Base-by-base conservation (phyloP, 495 filamentous ascomycete genomes). In the Aspergillus diversus region DNA sequence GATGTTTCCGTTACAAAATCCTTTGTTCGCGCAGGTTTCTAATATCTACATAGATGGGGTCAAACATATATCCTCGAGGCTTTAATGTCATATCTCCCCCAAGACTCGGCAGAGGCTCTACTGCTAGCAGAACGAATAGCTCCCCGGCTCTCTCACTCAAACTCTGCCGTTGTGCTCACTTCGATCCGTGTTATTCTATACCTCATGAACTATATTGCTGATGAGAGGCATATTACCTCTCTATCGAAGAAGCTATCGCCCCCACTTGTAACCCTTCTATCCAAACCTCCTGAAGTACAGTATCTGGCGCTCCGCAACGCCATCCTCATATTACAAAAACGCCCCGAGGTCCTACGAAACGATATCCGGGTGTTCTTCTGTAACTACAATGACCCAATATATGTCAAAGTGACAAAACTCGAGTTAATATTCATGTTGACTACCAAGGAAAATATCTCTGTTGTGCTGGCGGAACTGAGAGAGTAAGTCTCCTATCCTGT, bases 361-460 rank as follows among this genome's bases (percentile, higher is more conserved):
- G 95, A 99, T 75, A 97, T 99, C 60, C 85, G 95, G 11, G 94
- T 98, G 50, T 99, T 99, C 78, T 99, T 99, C 77, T 99, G 95
- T 85, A 99, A 99, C 83, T 99, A 99, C 80, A 99, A 99, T 67
- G 95, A 99, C 70, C 95, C 96, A 0, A 98, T 98, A 59, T 99
- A 99, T 70, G 95, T 99, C 79, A 99, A 99, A 76, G 95, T 99
- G 66, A 98, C 96, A 12, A 99, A 99, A 75, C 84, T 99, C 55
- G 95, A 99, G 74, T 82, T 99, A 61, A 98, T 99, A 69, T 98
- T 98, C 79, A 99, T 98, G 95, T 84, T 99, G 55, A 96, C 95
- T 12, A 96, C 88, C 27, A 93, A 97, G 73, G 90, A 91, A 64
- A 99, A 99, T 74, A 98, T 99, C 64, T 88, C 91, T 35, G 91